phyloP scores from a whole-genome alignment of 495 filamentous ascomycete species.

The Parathielavia appendiculata region DNA sequence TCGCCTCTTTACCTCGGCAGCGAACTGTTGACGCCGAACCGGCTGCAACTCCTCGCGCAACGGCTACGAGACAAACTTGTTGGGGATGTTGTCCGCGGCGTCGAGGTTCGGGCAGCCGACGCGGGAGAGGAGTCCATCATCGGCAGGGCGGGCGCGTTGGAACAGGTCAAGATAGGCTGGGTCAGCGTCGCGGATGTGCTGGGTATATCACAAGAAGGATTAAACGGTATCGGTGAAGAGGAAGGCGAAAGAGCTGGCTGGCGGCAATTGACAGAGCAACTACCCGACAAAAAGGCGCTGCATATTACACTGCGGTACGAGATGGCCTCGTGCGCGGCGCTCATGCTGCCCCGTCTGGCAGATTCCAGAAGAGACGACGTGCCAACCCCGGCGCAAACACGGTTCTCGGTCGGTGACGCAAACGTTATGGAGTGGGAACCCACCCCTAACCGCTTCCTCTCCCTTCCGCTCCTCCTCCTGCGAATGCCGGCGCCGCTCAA shows the following conservation, averaged over 20 bases:
- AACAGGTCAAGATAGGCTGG: conserved; percentile 35
- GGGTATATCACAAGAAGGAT: background rate
- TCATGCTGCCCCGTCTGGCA: conserved; percentile 36
- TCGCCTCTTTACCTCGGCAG: conserved; percentile 41
- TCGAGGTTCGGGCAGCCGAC: conserved; percentile 35
- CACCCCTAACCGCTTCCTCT: conserved; percentile 26
- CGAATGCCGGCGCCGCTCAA: conserved; percentile 45
- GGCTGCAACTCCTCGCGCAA: conserved; percentile 34
- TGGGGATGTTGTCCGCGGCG: conserved; percentile 46
- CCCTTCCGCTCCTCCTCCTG: conserved; percentile 40
- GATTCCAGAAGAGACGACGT: background rate
- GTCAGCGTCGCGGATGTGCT: conserved; percentile 23
- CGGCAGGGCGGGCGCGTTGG: conserved; percentile 37
- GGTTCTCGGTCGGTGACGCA: conserved; percentile 7
- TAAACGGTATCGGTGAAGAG: background rate
- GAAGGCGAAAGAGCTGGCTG: background rate
- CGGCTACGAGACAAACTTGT: conserved; percentile 42
- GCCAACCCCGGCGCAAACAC: background rate
- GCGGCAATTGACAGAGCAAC: conserved; percentile 2
- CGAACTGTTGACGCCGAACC: conserved; percentile 20
- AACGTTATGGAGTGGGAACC: conserved; percentile 9
- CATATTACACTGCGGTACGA: conserved; percentile 40
- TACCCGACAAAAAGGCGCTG: conserved; percentile 22
- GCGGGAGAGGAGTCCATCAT: conserved; percentile 26
- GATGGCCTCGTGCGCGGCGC: conserved; percentile 34